These are phyloP conservation scores for Ricinus communis DNA, from an alignment of 345 rosid genomes.

Conservation along the genomic window DNA sequence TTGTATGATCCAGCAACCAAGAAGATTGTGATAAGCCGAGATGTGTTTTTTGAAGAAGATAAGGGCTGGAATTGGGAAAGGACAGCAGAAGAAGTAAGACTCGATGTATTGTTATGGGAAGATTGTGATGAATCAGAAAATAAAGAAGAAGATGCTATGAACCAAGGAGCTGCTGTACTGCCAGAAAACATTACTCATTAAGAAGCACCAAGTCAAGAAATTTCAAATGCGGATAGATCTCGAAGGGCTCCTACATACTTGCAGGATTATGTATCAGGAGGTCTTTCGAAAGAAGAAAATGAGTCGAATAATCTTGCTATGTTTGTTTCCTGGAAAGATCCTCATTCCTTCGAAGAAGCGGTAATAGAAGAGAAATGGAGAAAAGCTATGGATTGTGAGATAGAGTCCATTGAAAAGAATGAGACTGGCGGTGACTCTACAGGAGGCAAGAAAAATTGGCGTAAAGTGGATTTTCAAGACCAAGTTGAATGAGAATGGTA, in stretches of 20 bases:
- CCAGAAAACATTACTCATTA: not conserved
- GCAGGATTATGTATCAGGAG: not conserved
- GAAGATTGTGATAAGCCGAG: not conserved
- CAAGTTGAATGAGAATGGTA: too few species aligned
- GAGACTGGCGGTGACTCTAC: not conserved
- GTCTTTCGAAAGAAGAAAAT: not conserved
- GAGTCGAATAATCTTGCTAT: not conserved
- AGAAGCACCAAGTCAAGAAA: not conserved
- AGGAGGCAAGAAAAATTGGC: too few species aligned
- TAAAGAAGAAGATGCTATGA: not conserved
- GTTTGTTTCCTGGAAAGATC: not conserved
- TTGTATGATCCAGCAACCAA: not conserved
- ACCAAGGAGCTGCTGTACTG: not conserved
- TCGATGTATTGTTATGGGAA: not conserved
- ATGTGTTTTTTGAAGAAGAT: not conserved
- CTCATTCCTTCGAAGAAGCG: not conserved
- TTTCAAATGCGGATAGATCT: not conserved
- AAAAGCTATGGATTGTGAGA: slow-evolving; percentile 3
- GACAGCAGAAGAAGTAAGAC: too few species aligned
- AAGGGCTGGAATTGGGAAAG: not conserved
- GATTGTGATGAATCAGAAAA: not conserved
- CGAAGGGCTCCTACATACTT: not conserved
- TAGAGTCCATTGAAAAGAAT: slow-evolving; percentile 1
- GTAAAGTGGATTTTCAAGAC: too few species aligned
- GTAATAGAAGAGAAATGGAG: not conserved